A percentile compares a stretch with the other conserved stretches of the same genome.
Conservation (phyloP, 805 yeast genomes). For the Monosporozyma aerobia region DNA sequence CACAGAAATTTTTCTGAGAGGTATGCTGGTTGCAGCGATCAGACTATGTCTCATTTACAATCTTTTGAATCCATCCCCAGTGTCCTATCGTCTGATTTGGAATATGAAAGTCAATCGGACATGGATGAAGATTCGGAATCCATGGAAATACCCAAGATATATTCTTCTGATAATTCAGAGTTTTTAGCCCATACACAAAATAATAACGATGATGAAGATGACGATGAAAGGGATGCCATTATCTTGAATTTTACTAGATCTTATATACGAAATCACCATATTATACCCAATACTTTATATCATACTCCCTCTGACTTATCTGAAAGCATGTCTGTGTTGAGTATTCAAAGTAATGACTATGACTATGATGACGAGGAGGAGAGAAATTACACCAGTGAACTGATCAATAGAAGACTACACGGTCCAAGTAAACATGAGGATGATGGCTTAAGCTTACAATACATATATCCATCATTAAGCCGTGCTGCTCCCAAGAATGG, state of each 20-base stretch:
- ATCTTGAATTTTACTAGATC: slow-evolving; percentile 14
- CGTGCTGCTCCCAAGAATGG: background rate
- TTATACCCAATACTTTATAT: background rate
- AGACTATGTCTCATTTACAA: background rate
- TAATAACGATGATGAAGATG: slow-evolving; percentile 1
- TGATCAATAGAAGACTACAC: background rate
- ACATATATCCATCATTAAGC: background rate
- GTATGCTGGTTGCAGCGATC: background rate
- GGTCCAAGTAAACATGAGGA: background rate
- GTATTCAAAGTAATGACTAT: background rate
- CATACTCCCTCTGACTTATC: background rate
- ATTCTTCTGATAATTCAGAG: background rate
- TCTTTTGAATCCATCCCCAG: background rate
- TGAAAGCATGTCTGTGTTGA: background rate
- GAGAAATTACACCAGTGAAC: background rate
- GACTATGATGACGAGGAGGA: background rate
- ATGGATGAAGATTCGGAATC: background rate
- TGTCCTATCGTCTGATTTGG: background rate
- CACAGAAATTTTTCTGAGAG: background rate
- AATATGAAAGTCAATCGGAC: background rate
- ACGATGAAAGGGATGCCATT: slow-evolving; percentile 14
- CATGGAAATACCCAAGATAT: background rate
- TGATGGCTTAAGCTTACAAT: background rate
- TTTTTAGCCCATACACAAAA: background rate
- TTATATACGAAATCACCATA: background rate